phyloP scores from a whole-genome alignment of 441 rosid species.

The Croton setiger region DNA sequence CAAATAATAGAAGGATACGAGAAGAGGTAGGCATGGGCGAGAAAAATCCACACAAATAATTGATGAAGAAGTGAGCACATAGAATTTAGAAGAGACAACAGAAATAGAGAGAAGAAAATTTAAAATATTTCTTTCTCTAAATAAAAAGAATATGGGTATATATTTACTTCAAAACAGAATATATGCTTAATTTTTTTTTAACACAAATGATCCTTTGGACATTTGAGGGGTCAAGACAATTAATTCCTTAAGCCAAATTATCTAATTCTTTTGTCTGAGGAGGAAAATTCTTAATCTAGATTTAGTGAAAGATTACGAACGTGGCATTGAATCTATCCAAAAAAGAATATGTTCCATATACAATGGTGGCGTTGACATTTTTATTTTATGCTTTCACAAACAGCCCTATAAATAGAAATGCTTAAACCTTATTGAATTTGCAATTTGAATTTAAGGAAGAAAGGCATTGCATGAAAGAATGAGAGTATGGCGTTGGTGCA shows the following conservation, averaged over 20 bases:
- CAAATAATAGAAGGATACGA: too few relatives aligned
- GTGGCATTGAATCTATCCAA: background rate
- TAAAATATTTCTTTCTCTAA: too few relatives aligned
- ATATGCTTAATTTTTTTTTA: too few relatives aligned
- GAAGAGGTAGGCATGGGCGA: too few relatives aligned
- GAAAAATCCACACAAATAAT: too few relatives aligned
- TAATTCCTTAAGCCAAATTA: background rate
- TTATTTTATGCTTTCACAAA: background rate
- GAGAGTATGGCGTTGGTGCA: slow-evolving; percentile 7
- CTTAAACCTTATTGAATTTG: background rate
- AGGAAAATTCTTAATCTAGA: background rate
- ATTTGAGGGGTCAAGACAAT: background rate
- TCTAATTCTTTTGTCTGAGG: background rate
- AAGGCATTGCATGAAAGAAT: slow-evolving; percentile 7
- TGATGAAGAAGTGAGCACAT: too few relatives aligned
- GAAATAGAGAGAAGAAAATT: too few relatives aligned
- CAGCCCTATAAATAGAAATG: background rate
- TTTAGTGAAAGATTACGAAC: too few relatives aligned
- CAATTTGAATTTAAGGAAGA: background rate
- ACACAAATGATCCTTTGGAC: background rate
- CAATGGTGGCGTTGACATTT: background rate
- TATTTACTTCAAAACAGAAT: too few relatives aligned
- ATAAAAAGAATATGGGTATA: too few relatives aligned
- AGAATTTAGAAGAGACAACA: too few relatives aligned
- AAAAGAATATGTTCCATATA: slow-evolving; percentile 2